Base-by-base conservation (phyloP, 2,329 filamentous ascomycete genomes). In the Ophiostoma perfectum region DNA sequence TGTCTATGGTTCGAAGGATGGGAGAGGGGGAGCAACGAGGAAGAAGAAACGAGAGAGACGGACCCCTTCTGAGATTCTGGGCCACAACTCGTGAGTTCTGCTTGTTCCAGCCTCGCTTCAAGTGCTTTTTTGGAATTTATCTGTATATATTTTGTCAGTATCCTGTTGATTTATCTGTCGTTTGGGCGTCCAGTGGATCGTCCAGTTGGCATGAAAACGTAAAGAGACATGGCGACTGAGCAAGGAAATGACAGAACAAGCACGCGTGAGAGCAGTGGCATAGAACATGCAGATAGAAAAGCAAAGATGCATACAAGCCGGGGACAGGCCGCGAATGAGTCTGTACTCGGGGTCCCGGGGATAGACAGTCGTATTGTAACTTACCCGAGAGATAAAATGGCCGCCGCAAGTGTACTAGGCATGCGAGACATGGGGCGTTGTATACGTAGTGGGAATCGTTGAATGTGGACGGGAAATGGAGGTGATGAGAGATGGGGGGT, bases 1-100 rank as follows among this genome's bases (percentile, higher is more conserved):
- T 45, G 52, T 41, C 38, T 45, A 12, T 66, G 65, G 64, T 38
- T 66, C 47, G 64, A 64, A 27, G 27, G 44, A 38, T 36, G 64
- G 39, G 64, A 38, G 44, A 16, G 27, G 52, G 8, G 16, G 18
- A n/a, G 52, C 52, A 9, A 18, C 18, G 27, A 27, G 27, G 27
- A 60, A 27, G 12, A 38, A 38, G 27, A 39, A 38, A 38, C 27
- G 27, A 12, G 27, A 18, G 2, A 52, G 49, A 27, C 6, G 16
- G n/a, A 7, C 5, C 16, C 3, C n/a, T 60, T 38, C 38, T 58
- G 27, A 38, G 11, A 27, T 58, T 58, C 14, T 55, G 49, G 49
- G 27, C 27, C 27, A 27, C 27, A 27, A 27, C 27, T 27, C 27
- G 27, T 27, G 27, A 27, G 27, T 27, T 27, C 27, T 27, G 27